phyloP scores from a whole-genome alignment of 805 yeast species.

The Cyberlindnera xylosilytica region DNA sequence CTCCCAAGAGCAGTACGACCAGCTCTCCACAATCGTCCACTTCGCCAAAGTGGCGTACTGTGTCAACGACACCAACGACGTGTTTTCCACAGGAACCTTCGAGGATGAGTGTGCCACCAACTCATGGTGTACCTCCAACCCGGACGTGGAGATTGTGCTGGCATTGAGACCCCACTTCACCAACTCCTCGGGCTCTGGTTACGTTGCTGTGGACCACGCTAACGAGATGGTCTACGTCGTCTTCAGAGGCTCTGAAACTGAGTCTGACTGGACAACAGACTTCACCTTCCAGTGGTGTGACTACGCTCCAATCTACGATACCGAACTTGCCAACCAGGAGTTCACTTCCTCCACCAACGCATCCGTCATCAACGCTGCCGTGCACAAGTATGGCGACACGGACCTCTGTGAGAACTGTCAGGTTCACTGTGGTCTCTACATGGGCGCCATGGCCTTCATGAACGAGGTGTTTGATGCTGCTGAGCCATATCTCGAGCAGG shows the following conservation, averaged over 20 bases:
- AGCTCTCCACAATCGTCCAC: constrained; percentile 13
- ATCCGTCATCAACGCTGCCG: constrained; percentile 1
- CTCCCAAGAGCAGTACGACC: constrained; percentile 15
- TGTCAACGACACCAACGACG: constrained; percentile 10
- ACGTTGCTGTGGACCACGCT: constrained; percentile 47
- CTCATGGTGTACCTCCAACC: constrained; percentile 17
- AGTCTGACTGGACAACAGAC: constrained; percentile 64
- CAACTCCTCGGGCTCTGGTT: constrained; percentile 53
- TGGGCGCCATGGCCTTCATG: constrained; percentile 42
- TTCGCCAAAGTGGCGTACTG: constrained; percentile 23
- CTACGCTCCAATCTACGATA: constrained; percentile 39
- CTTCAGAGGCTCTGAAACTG: constrained; percentile 63
- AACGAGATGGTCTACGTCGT: constrained; percentile 44
- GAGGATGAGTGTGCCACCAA: constrained; percentile 18
- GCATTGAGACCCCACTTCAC: constrained; percentile 14
- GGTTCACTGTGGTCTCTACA: constrained; percentile 64
- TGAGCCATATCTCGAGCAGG: constrained; percentile 34
- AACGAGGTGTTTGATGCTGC: constrained; percentile 35
- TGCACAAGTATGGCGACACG: constrained; percentile 6
- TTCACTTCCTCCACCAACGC: constrained; percentile 1
- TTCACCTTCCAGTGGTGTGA: constrained; percentile 43
- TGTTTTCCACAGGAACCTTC: constrained; percentile 13
- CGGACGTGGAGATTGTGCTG: constrained; percentile 12
- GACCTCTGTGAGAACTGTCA: constrained; percentile 46
- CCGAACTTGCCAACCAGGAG: constrained; percentile 3